Base-by-base conservation (phyloP, 768 basidiomycete genomes). In the Sarcomyxa edulis region DNA sequence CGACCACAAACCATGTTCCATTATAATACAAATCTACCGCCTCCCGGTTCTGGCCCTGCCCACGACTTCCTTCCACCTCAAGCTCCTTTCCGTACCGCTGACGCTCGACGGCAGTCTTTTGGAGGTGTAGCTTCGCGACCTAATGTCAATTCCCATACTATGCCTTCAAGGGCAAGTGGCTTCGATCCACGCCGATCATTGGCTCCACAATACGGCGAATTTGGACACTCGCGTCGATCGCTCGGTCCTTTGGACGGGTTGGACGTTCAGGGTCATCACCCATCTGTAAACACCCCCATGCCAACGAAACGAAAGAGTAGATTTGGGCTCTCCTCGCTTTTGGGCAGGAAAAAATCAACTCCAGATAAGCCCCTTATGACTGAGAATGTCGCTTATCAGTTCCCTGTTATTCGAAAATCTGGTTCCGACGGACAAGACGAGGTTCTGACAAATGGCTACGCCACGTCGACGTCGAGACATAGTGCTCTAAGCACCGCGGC, bases 71-170 rank as follows among this genome's bases (percentile, higher is more conserved):
- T 70, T 6, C 78, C 78, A 21, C 81, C 83, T 3, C 71, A 76
- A 35, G 73, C 78, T 3, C 71, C 81, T 3, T 87, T 86, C 69
- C 72, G 73, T 29, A 62, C 50, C 12, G 40, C 52, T 27, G 84
- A 86, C 39, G 47, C 49, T 25, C 69, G 88, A 44, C 69, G 88
- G 30, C 88, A 89, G 54, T 91, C 88, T 2, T 89, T 90, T 44
- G 67, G 78, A 27, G 89, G 87, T 12, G 60, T 76, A 15, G 62
- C 74, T 10, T 73, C 79, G 5, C 71, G 71, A 14, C 78, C 84
- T 6, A 72, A 72, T 36, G 52, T 76, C 15, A 63, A 47, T 7
- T 47, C 65, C 16, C 78, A 78, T 48, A 81, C 73, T 7, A 56
- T 76, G 55, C 76, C 77, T 35, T 34, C 39, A 7, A 56, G 44